Base-by-base conservation (phyloP, 2,329 filamentous ascomycete species). In the Trichoderma koningii region DNA sequence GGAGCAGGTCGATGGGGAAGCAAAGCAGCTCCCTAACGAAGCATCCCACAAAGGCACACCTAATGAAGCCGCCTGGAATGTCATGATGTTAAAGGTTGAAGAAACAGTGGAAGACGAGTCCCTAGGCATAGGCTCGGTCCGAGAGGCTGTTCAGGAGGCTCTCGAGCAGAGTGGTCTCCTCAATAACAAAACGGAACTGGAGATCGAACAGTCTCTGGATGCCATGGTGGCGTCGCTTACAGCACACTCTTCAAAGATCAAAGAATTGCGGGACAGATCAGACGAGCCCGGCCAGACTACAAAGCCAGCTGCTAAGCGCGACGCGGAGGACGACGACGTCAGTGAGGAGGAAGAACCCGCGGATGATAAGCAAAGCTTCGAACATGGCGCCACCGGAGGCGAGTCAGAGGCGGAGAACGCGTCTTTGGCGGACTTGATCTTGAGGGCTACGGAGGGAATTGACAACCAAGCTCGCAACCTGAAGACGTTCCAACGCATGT, bases 21-120 rank as follows among this genome's bases (percentile, higher is more conserved):
- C 59, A 19, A 71, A 73, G 15, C 64, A 70, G 21, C 51, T 62
- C 9, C 59, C 67, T 7, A 61, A 69, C 9, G 68, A 73, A 47
- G 48, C 69, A 41, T 57, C 66, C 3, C 51, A 26, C 26, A 47
- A 69, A 50, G 69, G 71, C 55, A 10, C 57, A 7, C 71, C 76
- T 19, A 79, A 73, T 42, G 75, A 79, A 19, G 73, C 72, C 17
- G 78, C 80, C 15, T 87, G 85, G 85, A 78, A 82, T 53, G 81
- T 85, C 57, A 80, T 86, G 73, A 83, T 82, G 70, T 74, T 76
- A 30, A 82, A 80, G 72, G 83, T 86, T 15, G 83, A 86, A 63
- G 79, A 85, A 61, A 81, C 83, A 2, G 82, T 87, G 61, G 82
- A 86, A 67, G 82, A 85, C 67, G 85, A 87, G 57, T 82, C 84